Conservation (phyloP, 352 stramenopile genomes). For the Halophytophthora batemanensis region DNA sequence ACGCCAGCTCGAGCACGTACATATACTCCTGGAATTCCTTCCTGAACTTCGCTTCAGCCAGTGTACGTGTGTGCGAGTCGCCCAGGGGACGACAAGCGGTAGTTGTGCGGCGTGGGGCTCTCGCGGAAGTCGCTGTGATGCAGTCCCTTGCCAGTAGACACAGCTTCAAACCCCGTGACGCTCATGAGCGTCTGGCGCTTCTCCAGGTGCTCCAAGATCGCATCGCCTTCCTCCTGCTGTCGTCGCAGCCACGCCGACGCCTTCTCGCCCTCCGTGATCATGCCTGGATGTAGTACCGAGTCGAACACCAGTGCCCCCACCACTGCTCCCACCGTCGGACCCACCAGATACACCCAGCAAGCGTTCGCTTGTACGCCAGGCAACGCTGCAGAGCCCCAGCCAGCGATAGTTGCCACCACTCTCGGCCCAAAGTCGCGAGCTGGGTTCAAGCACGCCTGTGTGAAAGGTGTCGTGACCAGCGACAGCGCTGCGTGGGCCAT, state of each 20-base stretch:
- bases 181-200: conserved; percentile 27
- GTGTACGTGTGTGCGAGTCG: conserved; percentile 13
- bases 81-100: conserved; percentile 23
- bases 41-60: conserved; percentile 11
- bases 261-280: conserved; percentile 24
- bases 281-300: conserved; percentile 26
- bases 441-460: conserved; percentile 72
- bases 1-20: no score
- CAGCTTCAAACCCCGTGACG: conserved; percentile 15
- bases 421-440: conserved; percentile 73
- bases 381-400: conserved; percentile 44
- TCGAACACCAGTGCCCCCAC: conserved; percentile 56
- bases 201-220: conserved; percentile 29
- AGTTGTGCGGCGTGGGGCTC: conserved; percentile 33
- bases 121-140: conserved; percentile 37
- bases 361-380: conserved; percentile 37
- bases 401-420: conserved; percentile 53
- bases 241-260: conserved; percentile 22
- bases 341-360: conserved; percentile 71
- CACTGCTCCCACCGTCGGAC: conserved; percentile 49
- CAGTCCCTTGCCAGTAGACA: conserved; percentile 11
- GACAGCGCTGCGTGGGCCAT: conserved; percentile 46
- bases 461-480: conserved; percentile 54
- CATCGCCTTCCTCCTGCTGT: conserved; percentile 28
- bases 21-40: no score